phyloP scores from a whole-genome alignment of 495 filamentous ascomycete species.

The Xylaria bambusicola region DNA sequence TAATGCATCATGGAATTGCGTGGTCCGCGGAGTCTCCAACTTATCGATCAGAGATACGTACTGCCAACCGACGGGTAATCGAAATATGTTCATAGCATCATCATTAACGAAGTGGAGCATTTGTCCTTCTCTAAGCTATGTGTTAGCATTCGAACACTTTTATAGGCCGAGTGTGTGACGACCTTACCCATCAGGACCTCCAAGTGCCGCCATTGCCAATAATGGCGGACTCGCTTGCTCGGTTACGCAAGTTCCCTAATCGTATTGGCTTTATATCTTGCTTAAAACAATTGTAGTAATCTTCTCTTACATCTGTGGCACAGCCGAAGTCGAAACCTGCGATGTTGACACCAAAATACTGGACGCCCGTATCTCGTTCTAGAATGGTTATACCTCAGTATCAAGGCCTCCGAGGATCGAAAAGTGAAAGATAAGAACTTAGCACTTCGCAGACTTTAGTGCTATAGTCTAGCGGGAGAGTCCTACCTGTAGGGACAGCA shows the following conservation, averaged over 20 bases:
- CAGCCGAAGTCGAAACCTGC: slow-evolving; percentile 54
- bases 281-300: not conserved
- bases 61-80: slow-evolving; percentile 59
- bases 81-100: slow-evolving; percentile 57
- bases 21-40: no score
- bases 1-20: no score
- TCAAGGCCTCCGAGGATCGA: not conserved
- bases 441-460: not conserved
- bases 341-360: slow-evolving; percentile 39
- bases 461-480: not conserved
- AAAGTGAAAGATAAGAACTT: not conserved
- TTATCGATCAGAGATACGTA: slow-evolving; percentile 25
- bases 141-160: not conserved
- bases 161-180: not conserved
- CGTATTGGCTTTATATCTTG: not conserved
- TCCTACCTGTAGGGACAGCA: no score
- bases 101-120: slow-evolving; percentile 59
- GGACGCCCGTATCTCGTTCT: slow-evolving; percentile 10
- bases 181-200: slow-evolving; percentile 35
- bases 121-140: slow-evolving; percentile 39
- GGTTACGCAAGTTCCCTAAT: slow-evolving; percentile 33
- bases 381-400: not conserved
- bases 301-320: slow-evolving; percentile 33
- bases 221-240: slow-evolving; percentile 31
- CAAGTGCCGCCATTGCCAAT: slow-evolving; percentile 25